A percentile compares a stretch with the other conserved stretches of the same genome.
Conservation (phyloP, 176 grass and related monocot genomes). For the Musa schizocarpa region DNA sequence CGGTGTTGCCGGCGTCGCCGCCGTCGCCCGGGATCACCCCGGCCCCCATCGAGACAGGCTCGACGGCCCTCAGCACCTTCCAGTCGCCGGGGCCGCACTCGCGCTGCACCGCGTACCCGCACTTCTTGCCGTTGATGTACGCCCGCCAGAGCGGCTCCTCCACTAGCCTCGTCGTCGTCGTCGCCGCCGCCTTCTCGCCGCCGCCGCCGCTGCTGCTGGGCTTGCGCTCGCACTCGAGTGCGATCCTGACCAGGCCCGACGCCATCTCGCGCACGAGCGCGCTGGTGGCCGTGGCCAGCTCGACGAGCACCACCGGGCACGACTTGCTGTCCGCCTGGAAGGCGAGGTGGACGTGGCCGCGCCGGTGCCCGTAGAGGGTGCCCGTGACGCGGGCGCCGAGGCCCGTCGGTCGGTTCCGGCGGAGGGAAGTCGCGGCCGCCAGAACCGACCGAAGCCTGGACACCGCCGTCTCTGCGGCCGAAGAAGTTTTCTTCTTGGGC, state of each 20-base stretch:
- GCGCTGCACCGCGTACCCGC: constrained; percentile 10
- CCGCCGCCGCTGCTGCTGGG: too few species aligned
- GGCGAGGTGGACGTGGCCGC: not conserved
- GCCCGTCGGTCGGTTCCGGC: not conserved
- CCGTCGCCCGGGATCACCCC: constrained; percentile 4
- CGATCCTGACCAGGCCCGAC: not conserved
- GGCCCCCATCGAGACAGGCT: constrained; percentile 13
- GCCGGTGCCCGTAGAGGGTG: not conserved
- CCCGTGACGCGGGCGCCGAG: not conserved
- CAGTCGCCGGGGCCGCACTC: constrained; percentile 9
- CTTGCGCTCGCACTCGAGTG: constrained; percentile 1
- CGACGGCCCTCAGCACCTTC: constrained; percentile 14
- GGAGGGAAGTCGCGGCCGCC: not conserved
- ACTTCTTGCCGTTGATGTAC: constrained; percentile 15
- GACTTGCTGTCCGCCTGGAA: not conserved
- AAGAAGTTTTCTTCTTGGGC: not conserved
- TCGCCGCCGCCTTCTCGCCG: not conserved
- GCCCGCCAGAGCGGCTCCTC: constrained; percentile 9
- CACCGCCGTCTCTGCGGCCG: not conserved
- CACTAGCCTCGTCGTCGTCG: not conserved
- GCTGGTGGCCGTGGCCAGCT: not conserved
- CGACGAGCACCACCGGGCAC: not conserved
- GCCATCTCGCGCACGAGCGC: not conserved
- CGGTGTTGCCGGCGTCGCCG: not conserved
- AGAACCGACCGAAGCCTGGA: not conserved